phyloP scores from a whole-genome alignment of 441 rosid genomes.

The Rhodomyrtus psidioides region DNA sequence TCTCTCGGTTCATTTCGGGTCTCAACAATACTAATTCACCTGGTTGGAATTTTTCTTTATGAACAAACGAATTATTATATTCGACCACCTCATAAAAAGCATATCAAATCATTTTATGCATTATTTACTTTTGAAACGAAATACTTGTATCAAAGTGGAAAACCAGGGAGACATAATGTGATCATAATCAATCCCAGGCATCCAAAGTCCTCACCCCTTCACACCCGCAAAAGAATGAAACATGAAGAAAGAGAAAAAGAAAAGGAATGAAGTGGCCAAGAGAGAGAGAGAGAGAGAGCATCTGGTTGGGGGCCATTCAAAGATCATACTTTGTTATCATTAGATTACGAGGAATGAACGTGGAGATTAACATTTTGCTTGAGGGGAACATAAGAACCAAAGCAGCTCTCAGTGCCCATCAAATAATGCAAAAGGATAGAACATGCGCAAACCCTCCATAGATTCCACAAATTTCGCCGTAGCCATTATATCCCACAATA shows the following conservation, averaged over 20 bases:
- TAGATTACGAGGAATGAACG: conserved; percentile 1
- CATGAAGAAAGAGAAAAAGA: neutral
- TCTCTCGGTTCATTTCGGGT: neutral
- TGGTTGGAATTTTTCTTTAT: neutral
- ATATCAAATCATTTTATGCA: neutral
- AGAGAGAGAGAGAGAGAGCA: neutral
- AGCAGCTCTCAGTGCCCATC: neutral
- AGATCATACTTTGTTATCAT: neutral
- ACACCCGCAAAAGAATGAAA: neutral
- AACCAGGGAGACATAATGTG: neutral
- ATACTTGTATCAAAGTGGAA: neutral
- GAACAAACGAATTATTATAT: neutral
- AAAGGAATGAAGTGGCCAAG: neutral
- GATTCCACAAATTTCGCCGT: conserved; percentile 45
- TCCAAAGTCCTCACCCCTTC: neutral
- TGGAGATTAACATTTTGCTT: neutral
- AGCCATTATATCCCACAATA: conserved; percentile 29
- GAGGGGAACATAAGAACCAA: neutral
- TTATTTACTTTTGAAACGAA: neutral
- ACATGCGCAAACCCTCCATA: conserved; percentile 29
- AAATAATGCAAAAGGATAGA: conserved; percentile 10
- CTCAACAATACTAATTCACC: neutral
- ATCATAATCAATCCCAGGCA: neutral
- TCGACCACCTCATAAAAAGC: neutral
- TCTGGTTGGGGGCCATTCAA: conserved; percentile 2